A percentile compares a stretch with the other conserved stretches of the same genome.
Evolutionary conservation across 2,329 filamentous ascomycete species (phyloP).

Genomic region (Fusarium ramigenum): DNA sequence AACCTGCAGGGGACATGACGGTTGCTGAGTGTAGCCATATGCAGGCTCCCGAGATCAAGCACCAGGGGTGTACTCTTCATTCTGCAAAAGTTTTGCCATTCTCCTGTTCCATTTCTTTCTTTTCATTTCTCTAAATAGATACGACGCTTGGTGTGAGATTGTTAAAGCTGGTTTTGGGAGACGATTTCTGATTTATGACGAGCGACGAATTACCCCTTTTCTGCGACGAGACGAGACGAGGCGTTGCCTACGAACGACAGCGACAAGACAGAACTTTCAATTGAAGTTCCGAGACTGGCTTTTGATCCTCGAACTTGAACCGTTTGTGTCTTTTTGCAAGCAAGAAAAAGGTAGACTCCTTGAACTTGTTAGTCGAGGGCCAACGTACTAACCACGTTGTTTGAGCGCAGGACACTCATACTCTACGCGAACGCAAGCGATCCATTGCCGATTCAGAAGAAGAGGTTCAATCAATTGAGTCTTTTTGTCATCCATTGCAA

Average conservation of each 20-base stretch:
- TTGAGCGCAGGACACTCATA: not conserved
- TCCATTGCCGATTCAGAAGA: not conserved
- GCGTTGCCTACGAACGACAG: not conserved
- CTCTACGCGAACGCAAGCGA: not conserved
- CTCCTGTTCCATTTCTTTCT: not conserved
- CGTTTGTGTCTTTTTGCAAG: not conserved
- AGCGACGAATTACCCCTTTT: not conserved
- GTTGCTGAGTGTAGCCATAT: not conserved
- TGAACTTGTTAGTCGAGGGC: not conserved
- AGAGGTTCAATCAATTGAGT: rapidly evolving
- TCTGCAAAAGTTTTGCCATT: not conserved
- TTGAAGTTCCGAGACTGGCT: rapidly evolving
- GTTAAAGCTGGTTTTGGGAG: not conserved
- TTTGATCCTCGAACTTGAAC: rapidly evolving
- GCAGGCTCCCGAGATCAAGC: not conserved
- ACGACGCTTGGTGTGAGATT: rapidly evolving
- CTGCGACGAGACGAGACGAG: not conserved
- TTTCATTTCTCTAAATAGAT: rapidly evolving
- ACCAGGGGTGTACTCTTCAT: not conserved
- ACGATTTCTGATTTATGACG: not conserved
- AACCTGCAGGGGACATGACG: not conserved
- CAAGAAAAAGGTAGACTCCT: not conserved
- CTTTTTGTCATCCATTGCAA: rapidly evolving
- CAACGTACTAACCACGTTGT: not conserved
- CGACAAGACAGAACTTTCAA: not conserved